Evolutionary conservation across 768 basidiomycete genomes (phyloP), one percentile per base, ranked within the genome.

Genomic region (Suillus plorans): DNA sequence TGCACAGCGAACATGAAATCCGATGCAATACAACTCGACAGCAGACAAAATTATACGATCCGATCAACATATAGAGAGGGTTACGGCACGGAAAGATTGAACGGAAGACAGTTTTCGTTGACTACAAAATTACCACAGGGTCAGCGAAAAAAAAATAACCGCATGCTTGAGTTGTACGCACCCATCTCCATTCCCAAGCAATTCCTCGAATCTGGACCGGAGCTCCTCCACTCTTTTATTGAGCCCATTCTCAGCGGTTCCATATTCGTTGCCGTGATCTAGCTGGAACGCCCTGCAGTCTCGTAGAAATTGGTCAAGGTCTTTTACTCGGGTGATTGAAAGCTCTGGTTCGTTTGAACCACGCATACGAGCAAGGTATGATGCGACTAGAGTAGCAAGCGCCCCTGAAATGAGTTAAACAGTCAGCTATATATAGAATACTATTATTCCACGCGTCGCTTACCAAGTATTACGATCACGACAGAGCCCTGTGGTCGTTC

Each of bases 281-380:
- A 77, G 67, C 36, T 71, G 61, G 62, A 74, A 78, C 34, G 75
- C 71, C 20, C 69, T 50, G 50, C 71, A 67, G 64, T 79, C 77
- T 44, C 80, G 78, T 22, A 80, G 44, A 65, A 75, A 80, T 41
- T 76, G 69, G n/a, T 78, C 73, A 14, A 80, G 73, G 25, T 74
- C 74, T 39, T 72, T 68, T 22, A 68, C 66, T 12, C 73, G 72
- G 18, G 63, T 61, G 2, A 65, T 61, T 4, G 76, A 77, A 7
- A 65, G n/a, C 55, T 80, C 76, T 4, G 80, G 80, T 65, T 81
- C 79, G 37, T 73, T 74, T 4, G 78, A 73, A 6, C 79, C 77
- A 45, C 78, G 76, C 61, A 72, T 69, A 47, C 77, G 77, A 16
- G 79, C 80, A 50, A 81, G 75, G 68, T 77, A 81, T 3, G 79